These are phyloP conservation scores for Chaetomiaceae sp. DNA, from an alignment of 2,329 filamentous ascomycete species.

Conservation along the genomic window DNA sequence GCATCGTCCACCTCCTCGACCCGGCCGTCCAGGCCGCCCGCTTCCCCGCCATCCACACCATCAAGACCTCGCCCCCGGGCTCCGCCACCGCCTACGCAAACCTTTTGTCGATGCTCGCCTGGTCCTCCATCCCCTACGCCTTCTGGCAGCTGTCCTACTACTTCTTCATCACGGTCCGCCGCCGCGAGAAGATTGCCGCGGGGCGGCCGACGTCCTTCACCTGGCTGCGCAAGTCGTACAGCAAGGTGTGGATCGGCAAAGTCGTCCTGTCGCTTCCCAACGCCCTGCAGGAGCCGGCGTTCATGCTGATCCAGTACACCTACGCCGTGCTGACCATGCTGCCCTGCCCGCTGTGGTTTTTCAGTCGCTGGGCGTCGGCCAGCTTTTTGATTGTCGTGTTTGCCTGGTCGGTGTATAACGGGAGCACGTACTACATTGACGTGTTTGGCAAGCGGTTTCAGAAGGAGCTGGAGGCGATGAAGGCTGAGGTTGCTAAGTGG, in stretches of 20 bases:
- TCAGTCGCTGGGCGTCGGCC: conserved; percentile 74
- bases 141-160: conserved; percentile 93
- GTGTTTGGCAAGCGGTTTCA: conserved; percentile 96
- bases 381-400: conserved; percentile 79
- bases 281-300: conserved; percentile 75
- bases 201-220: conserved; percentile 95
- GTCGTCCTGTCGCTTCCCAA: conserved; percentile 75
- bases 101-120: conserved; percentile 80
- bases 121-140: conserved; percentile 89
- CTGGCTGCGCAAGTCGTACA: conserved; percentile 89
- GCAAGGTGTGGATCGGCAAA: conserved; percentile 82
- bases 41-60: conserved; percentile 81
- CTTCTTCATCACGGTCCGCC: conserved; percentile 89
- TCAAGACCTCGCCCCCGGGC: conserved; percentile 65
- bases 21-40: conserved; percentile 59
- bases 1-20: conserved; percentile 77
- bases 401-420: conserved; percentile 92
- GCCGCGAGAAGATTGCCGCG: conserved; percentile 92
- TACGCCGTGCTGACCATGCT: conserved; percentile 93
- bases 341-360: conserved; percentile 93
- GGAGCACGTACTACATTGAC: conserved; percentile 96
- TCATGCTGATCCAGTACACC: conserved; percentile 92
- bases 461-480: conserved; percentile 87
- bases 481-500: conserved; percentile 84
- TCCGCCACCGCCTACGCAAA: conserved; percentile 74